Base-by-base conservation (phyloP, 1,284 basidiomycete genomes). In the Neolentinus lepideus region DNA sequence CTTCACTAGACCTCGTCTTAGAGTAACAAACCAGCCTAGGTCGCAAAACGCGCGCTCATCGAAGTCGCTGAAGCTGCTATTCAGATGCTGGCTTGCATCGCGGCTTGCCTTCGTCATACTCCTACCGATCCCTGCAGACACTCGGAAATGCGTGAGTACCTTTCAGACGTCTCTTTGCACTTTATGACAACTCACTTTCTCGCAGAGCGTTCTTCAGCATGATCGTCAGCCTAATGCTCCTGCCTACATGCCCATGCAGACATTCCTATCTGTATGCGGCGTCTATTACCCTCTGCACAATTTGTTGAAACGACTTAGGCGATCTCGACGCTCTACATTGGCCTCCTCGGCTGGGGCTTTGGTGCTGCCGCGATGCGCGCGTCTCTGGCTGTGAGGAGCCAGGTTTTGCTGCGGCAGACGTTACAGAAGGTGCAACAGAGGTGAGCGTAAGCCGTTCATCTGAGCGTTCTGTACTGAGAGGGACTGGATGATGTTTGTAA, bases 311-410 rank as follows among this genome's bases (percentile, higher is more conserved):
- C 29, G 11, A 21, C 3, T 22, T 36, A 80, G 70, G 74, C 71
- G 8, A 71, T 79, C 6, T 57, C 72, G 2, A 81, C 78, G 0
- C 62, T 88, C 21, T 64, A 80, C 1, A 21, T 81, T 56, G 88
- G 90, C 0, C 69, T 79, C 1, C 52, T 88, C 3, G 90, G 90
- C 8, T 92, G 90, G 90, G 90, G 82, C 0, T 80, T 87, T 74
- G 85, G 85, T 3, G 76, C 73, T 35, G 88, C 86, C 1, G 83
- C 80, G 0, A 90, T 90, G 85, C 84, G 80, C 2, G 79, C 85
- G 1, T 82, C 79, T 0, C 64, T 83, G 1, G 69, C 75, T n/a
- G 83, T 79, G 0, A 73, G 89, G 36, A 74, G 75, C 62, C 72
- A 80, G 54, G 67, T 75, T 0, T 64, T 87, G 6, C 69, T 87